A percentile compares a stretch with the other conserved stretches of the same genome.
phyloP scores from a whole-genome alignment of 257 asterid species.

The Ilex aquifolium region DNA sequence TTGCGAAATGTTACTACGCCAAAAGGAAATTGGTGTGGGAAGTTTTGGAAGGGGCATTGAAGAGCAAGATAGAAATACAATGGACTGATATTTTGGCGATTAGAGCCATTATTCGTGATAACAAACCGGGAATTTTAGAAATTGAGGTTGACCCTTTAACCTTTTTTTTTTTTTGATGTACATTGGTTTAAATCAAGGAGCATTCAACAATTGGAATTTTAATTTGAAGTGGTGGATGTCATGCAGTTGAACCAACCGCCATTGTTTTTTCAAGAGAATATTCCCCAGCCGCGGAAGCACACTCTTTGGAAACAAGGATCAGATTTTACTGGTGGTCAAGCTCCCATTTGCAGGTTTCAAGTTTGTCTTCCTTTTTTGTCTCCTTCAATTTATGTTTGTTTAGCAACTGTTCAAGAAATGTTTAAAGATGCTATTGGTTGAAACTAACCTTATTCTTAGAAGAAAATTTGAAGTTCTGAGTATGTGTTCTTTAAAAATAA shows the following conservation, averaged over 20 bases:
- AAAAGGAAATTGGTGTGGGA: conserved; percentile 77
- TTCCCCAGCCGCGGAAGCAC: conserved; percentile 73
- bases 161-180: neutral
- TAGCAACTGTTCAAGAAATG: too few relatives aligned
- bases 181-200: neutral
- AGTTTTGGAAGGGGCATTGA: conserved; percentile 52
- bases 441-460: too few relatives aligned
- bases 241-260: conserved; percentile 59
- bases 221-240: neutral
- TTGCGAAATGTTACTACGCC: conserved; percentile 51
- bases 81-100: conserved; percentile 67
- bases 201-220: neutral
- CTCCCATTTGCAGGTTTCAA: conserved; percentile 50
- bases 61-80: conserved; percentile 67
- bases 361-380: neutral
- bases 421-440: too few relatives aligned
- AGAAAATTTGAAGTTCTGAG: too few relatives aligned
- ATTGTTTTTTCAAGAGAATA: conserved; percentile 37
- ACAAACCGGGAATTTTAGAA: conserved; percentile 36
- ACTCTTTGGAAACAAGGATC: conserved; percentile 54
- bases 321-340: conserved; percentile 77
- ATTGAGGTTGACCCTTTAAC: conserved; percentile 42
- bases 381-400: neutral
- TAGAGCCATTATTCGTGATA: conserved; percentile 24
- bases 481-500: too few relatives aligned